phyloP scores from a whole-genome alignment of 306 rosid species.

The Malus asiatica region DNA sequence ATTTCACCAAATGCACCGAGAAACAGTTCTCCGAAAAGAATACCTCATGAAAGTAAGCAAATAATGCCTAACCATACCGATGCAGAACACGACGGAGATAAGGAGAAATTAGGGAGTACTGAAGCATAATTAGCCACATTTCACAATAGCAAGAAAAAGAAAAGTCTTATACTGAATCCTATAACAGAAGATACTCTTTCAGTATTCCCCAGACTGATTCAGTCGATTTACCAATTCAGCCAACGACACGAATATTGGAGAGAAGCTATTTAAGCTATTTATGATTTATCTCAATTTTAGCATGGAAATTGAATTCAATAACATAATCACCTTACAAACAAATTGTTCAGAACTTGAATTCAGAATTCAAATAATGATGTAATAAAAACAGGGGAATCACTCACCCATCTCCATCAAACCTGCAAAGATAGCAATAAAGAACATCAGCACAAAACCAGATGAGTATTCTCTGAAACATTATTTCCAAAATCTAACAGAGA shows the following conservation, averaged over 20 bases:
- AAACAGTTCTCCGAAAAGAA: too few species aligned
- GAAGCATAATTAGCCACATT: neutral
- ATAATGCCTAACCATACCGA: too few species aligned
- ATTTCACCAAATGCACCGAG: neutral
- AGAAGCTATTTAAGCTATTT: neutral
- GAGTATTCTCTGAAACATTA: neutral
- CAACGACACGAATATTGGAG: neutral
- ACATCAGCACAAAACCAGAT: conserved; percentile 21
- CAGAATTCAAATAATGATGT: conserved; percentile 7
- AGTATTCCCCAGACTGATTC: neutral
- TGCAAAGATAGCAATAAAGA: conserved; percentile 34
- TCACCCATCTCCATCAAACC: conserved; percentile 99
- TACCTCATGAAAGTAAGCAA: too few species aligned
- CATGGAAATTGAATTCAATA: neutral
- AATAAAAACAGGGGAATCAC: conserved; percentile 25
- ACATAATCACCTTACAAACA: neutral
- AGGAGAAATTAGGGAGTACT: too few species aligned
- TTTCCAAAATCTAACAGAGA: neutral
- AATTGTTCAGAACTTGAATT: conserved; percentile 9
- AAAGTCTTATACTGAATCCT: neutral
- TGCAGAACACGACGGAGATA: too few species aligned
- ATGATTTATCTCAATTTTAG: neutral
- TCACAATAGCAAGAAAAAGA: neutral
- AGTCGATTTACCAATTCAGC: neutral
- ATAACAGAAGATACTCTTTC: too few species aligned